Conservation (phyloP, 2,329 filamentous ascomycete genomes). For the Zarea fungicola region DNA sequence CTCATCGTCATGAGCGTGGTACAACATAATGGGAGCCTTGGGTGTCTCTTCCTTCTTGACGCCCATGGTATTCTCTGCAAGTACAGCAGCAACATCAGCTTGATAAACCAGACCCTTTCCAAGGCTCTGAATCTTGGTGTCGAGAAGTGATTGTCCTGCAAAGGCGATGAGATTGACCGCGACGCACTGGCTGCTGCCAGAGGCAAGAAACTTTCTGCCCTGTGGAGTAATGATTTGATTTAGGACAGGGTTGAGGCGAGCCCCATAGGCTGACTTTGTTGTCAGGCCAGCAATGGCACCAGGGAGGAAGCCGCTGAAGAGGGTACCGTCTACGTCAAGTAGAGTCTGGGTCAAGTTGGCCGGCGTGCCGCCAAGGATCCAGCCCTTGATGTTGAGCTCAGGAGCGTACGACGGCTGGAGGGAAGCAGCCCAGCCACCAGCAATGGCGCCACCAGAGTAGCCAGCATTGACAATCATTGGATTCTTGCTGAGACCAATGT, state of each 20-base stretch:
- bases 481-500: slow-evolving; percentile 5
- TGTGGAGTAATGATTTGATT: slow-evolving; percentile 3
- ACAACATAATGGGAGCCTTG: slow-evolving; percentile 10
- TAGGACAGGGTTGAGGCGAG: slow-evolving; percentile 1
- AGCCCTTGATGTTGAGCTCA: slow-evolving; percentile 7
- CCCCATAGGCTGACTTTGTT: slow-evolving; percentile 11
- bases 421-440: slow-evolving; percentile 11
- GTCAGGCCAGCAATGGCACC: slow-evolving; percentile 26
- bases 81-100: neutral
- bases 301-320: slow-evolving; percentile 7
- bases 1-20: slow-evolving; percentile 12
- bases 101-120: slow-evolving; percentile 7
- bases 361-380: slow-evolving; percentile 7
- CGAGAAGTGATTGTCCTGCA: slow-evolving; percentile 6
- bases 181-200: slow-evolving; percentile 9
- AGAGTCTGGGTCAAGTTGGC: slow-evolving; percentile 10
- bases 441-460: slow-evolving; percentile 13
- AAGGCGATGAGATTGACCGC: slow-evolving; percentile 2
- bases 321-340: neutral
- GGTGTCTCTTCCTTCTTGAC: slow-evolving; percentile 9
- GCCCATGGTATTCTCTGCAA: slow-evolving; percentile 5
- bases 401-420: slow-evolving; percentile 10
- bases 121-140: slow-evolving; percentile 8
- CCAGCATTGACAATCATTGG: slow-evolving; percentile 10
- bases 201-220: neutral